Conservation (phyloP, 495 filamentous ascomycete species). For the Penicillium verhagenii region DNA sequence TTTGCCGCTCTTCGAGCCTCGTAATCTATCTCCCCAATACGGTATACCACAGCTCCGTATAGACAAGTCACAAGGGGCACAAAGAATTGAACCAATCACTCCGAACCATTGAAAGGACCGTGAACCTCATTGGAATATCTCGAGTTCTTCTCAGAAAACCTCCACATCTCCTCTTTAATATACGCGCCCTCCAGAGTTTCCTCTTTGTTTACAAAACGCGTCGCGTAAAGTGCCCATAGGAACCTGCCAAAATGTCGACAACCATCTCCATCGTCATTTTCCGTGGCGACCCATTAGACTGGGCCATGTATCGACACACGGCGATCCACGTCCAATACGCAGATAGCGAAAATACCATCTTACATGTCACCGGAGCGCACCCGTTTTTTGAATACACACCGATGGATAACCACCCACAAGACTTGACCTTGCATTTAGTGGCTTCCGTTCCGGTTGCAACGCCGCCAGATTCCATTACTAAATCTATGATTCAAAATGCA, state of each 20-base stretch:
- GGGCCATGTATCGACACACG: slow-evolving; percentile 33
- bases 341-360: slow-evolving; percentile 10
- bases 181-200: no score
- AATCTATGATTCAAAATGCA: slow-evolving; percentile 17
- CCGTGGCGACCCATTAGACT: slow-evolving; percentile 31
- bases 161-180: no score
- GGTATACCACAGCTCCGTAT: no score
- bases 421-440: slow-evolving; percentile 59
- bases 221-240: no score
- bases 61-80: no score
- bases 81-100: no score
- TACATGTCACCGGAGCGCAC: slow-evolving; percentile 29
- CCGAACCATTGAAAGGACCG: no score
- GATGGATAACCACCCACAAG: slow-evolving; percentile 33
- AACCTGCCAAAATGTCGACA: slow-evolving; percentile 16
- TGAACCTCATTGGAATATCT: no score
- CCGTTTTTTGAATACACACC: slow-evolving; percentile 31
- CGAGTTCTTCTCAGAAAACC: no score
- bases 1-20: no score
- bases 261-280: slow-evolving; percentile 29
- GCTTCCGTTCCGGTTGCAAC: slow-evolving; percentile 20
- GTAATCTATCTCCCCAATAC: no score
- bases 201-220: no score
- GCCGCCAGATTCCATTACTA: slow-evolving; percentile 16
- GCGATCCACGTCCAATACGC: slow-evolving; percentile 28